These are phyloP conservation scores for Funneliformis caledonium DNA, from an alignment of 371 early-diverging fungal genomes.

Conservation along the genomic window DNA sequence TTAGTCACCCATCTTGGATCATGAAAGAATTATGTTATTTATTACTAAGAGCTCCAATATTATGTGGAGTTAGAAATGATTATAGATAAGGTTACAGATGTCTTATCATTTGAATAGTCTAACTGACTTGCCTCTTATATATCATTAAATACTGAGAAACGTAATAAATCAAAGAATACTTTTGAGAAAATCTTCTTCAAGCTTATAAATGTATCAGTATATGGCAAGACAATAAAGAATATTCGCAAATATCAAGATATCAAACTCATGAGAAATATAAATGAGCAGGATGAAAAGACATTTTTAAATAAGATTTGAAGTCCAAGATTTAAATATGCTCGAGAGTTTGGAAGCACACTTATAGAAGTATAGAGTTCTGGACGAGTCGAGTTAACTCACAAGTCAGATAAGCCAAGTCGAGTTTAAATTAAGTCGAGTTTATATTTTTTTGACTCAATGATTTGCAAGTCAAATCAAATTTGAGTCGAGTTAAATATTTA, in stretches of 20 bases:
- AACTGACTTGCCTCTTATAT: conserved; percentile 38
- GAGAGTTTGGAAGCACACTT: conserved; percentile 15
- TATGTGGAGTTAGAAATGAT: too few relatives aligned
- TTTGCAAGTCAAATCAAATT: too few relatives aligned
- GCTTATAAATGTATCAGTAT: too few relatives aligned
- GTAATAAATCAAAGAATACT: conserved; percentile 21
- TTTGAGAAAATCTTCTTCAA: conserved; percentile 22
- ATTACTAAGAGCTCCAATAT: too few relatives aligned
- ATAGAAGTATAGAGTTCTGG: too few relatives aligned
- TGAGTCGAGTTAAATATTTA: too few relatives aligned
- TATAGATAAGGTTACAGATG: too few relatives aligned
- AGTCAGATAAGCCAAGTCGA: too few relatives aligned
- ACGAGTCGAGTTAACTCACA: too few relatives aligned
- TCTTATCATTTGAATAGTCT: conserved; percentile 27
- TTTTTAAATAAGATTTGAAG: background rate
- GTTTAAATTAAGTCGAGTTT: too few relatives aligned
- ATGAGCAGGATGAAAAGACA: conserved; percentile 1
- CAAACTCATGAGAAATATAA: conserved; percentile 11
- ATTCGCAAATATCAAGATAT: conserved; percentile 34
- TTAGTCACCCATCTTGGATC: conserved; percentile 23
- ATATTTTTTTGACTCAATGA: too few relatives aligned
- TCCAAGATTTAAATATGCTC: conserved; percentile 28
- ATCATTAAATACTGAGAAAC: conserved; percentile 11
- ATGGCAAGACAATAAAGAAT: conserved; percentile 27
- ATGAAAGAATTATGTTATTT: too few relatives aligned